A percentile compares a stretch with the other conserved stretches of the same genome.
Evolutionary conservation across 2,329 filamentous ascomycete species (phyloP).

Genomic region (Aspergillus puulaauensis): DNA sequence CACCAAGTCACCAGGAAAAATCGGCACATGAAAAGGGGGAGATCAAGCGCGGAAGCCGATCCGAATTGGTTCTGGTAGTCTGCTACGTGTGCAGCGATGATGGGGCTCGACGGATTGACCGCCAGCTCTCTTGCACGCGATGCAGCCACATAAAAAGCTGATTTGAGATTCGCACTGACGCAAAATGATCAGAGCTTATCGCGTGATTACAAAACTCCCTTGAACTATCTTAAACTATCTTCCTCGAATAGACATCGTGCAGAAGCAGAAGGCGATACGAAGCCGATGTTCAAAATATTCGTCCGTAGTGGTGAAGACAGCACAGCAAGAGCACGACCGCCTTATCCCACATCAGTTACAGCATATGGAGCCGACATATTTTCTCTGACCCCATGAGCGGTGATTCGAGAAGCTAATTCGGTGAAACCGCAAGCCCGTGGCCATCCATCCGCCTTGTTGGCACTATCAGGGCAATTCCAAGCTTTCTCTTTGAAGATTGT

Average conservation of each 20-base stretch:
- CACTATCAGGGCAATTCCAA: constrained; percentile 5
- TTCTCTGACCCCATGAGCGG: not conserved
- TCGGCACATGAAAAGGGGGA: constrained; percentile 5
- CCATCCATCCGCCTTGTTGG: not conserved
- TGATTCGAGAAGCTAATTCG: not conserved
- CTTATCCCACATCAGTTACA: not conserved
- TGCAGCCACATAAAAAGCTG: constrained; percentile 9
- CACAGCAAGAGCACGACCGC: not conserved
- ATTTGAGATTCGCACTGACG: constrained; percentile 2
- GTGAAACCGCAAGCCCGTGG: not conserved
- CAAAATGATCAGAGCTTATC: constrained; percentile 5
- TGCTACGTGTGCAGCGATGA: constrained; percentile 38
- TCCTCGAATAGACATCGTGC: not conserved
- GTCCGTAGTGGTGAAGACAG: not conserved
- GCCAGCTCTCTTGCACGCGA: constrained; percentile 12
- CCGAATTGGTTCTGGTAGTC: constrained; percentile 22
- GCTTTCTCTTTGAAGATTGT: constrained; percentile 2
- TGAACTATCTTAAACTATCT: not conserved
- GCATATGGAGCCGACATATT: not conserved
- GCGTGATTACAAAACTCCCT: constrained; percentile 2
- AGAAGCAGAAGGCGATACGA: not conserved
- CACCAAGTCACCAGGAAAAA: not conserved
- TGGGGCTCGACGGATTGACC: constrained; percentile 24
- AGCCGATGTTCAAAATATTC: not conserved
- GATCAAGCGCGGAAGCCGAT: constrained; percentile 20